Conservation (phyloP, 2,329 filamentous ascomycete genomes). For the Clonostachys chloroleuca region DNA sequence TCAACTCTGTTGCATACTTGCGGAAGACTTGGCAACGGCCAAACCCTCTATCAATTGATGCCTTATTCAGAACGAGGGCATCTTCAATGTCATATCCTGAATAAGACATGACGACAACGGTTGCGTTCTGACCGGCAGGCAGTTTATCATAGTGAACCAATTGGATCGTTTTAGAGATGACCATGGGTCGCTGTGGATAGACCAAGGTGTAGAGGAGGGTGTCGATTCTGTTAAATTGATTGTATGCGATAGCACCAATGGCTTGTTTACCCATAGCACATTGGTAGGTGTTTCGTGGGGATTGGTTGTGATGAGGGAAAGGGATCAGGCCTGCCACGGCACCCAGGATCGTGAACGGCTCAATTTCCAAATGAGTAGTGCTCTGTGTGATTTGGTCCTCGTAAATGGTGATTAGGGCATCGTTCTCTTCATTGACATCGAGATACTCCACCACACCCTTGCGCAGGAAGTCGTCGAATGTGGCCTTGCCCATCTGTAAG, state of each 20-base stretch:
- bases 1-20: constrained; percentile 83
- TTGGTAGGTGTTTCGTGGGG: constrained; percentile 96
- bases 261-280: constrained; percentile 99
- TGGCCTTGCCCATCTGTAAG: constrained; percentile 76
- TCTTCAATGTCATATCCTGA: constrained; percentile 99
- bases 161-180: constrained; percentile 95
- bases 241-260: constrained; percentile 96
- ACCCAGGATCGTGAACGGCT: constrained; percentile 94
- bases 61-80: constrained; percentile 93
- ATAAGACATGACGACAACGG: constrained; percentile 98
- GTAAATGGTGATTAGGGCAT: constrained; percentile 86
- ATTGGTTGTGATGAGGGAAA: constrained; percentile 98
- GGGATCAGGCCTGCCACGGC: constrained; percentile 95
- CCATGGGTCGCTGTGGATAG: constrained; percentile 96
- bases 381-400: constrained; percentile 77
- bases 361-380: constrained; percentile 94
- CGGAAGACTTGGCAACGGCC: constrained; percentile 97
- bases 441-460: constrained; percentile 92
- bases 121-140: constrained; percentile 93
- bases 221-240: constrained; percentile 96
- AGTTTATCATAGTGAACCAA: constrained; percentile 96
- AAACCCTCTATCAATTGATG: constrained; percentile 90
- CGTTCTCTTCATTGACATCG: constrained; percentile 97
- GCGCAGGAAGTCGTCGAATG: constrained; percentile 91
- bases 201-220: constrained; percentile 95